These are phyloP conservation scores for Ogataea dorogensis DNA, from an alignment of 805 yeast species.

Conservation along the genomic window DNA sequence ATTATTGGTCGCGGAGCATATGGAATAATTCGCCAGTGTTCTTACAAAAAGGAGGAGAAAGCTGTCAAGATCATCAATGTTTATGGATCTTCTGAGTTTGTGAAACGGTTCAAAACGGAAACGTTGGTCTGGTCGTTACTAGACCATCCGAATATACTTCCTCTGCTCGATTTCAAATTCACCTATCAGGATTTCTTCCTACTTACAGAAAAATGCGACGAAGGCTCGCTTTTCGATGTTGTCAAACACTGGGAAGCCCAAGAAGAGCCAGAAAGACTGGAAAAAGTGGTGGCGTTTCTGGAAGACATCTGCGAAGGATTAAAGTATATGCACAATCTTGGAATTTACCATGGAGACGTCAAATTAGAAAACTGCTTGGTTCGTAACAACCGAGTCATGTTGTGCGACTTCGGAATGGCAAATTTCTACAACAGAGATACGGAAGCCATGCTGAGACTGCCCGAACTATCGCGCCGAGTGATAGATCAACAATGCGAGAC, in stretches of 20 bases:
- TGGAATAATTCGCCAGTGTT: conserved; percentile 63
- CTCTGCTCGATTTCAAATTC: conserved; percentile 59
- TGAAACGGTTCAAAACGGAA: conserved; percentile 65
- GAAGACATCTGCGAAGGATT: conserved; percentile 60
- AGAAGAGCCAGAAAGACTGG: conserved; percentile 15
- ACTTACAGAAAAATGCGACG: conserved; percentile 62
- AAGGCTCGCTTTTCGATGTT: conserved; percentile 80
- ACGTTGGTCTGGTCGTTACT: conserved; percentile 72
- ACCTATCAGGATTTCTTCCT: conserved; percentile 63
- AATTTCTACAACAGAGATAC: conserved; percentile 23
- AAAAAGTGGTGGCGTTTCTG: conserved; percentile 37
- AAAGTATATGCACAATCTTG: conserved; percentile 57
- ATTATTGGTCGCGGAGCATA: conserved; percentile 88
- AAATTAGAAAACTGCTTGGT: conserved; percentile 79
- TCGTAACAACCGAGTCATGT: conserved; percentile 40
- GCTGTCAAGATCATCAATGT: conserved; percentile 33
- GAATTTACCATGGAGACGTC: conserved; percentile 78
- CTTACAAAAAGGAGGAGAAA: conserved; percentile 22
- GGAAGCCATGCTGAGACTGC: conserved; percentile 7
- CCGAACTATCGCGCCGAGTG: conserved; percentile 19
- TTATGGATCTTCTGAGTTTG: conserved; percentile 43
- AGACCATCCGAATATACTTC: conserved; percentile 62
- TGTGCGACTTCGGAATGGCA: conserved; percentile 92
- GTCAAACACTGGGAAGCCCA: conserved; percentile 62
- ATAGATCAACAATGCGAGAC: conserved; percentile 6